phyloP scores from a whole-genome alignment of 2,329 filamentous ascomycete genomes.

The Talaromyces verruculosus region DNA sequence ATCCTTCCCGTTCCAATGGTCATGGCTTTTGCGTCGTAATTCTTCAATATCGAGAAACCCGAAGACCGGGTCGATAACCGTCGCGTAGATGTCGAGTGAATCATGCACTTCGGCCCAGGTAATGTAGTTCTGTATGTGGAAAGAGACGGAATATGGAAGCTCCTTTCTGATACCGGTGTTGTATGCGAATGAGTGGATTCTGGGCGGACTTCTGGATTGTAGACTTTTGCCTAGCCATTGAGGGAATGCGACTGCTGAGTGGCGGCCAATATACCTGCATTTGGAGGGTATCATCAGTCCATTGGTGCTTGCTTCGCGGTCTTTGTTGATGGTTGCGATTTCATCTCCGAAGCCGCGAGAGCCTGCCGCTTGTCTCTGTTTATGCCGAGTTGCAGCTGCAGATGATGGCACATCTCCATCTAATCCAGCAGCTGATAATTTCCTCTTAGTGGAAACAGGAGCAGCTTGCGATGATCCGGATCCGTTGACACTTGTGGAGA shows the following conservation, averaged over 20 bases:
- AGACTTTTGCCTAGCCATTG: constrained; percentile 34
- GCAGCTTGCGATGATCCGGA: background rate
- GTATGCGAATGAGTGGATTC: constrained; percentile 41
- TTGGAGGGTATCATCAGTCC: constrained; percentile 34
- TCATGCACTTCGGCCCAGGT: constrained; percentile 29
- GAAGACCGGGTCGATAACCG: constrained; percentile 35
- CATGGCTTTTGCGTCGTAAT: constrained; percentile 27
- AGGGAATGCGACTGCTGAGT: constrained; percentile 37
- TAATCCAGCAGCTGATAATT: constrained; percentile 5
- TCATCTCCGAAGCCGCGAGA: constrained; percentile 12
- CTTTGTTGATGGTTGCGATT: background rate
- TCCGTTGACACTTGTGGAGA: background rate
- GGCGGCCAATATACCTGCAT: constrained; percentile 32
- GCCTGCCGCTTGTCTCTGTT: background rate
- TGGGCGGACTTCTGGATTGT: constrained; percentile 34
- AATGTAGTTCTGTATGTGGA: constrained; percentile 27
- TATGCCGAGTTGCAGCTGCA: background rate
- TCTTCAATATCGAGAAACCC: constrained; percentile 33
- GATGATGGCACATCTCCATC: constrained; percentile 9
- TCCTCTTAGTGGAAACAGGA: constrained; percentile 3
- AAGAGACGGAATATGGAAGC: constrained; percentile 25
- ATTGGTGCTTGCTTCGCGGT: constrained; percentile 10
- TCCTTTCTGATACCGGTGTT: constrained; percentile 36
- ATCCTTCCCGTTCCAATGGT: constrained; percentile 33
- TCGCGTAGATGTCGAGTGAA: constrained; percentile 33